These are phyloP conservation scores for Acanthamoeba sp. DNA, from an alignment of 208 protist species.

Conservation along the genomic window DNA sequence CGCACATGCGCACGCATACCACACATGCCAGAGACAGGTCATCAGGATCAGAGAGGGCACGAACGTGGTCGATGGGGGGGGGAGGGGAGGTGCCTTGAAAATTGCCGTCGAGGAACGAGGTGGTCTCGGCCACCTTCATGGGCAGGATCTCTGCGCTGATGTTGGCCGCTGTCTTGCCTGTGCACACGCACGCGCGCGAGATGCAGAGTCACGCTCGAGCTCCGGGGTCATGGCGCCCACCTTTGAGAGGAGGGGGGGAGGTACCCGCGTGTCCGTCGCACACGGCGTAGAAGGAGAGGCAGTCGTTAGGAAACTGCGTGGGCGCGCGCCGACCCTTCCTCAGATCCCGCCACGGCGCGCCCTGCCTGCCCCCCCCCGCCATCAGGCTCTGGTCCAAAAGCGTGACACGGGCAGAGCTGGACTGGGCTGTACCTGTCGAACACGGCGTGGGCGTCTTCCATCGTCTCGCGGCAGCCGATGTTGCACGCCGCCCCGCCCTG, in stretches of 20 bases:
- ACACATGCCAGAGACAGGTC: no score
- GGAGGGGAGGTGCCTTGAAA: neutral
- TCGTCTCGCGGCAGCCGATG: neutral
- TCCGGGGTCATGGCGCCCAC: no score
- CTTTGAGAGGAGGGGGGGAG: neutral
- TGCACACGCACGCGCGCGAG: no score
- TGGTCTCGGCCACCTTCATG: neutral
- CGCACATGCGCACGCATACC: neutral
- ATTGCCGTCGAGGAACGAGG: neutral
- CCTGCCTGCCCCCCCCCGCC: neutral
- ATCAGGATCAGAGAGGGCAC: no score
- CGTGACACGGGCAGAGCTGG: neutral
- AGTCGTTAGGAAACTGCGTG: neutral
- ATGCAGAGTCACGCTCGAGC: neutral
- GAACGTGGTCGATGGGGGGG: no score
- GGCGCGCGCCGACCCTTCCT: neutral
- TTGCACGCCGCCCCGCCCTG: neutral
- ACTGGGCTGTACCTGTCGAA: neutral
- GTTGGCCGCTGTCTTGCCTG: conserved; percentile 15
- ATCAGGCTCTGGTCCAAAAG: neutral
- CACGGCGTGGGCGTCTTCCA: conserved; percentile 18
- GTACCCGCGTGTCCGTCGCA: conserved; percentile 39
- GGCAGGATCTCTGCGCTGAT: conserved; percentile 13
- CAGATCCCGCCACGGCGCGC: neutral
- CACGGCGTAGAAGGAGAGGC: conserved; percentile 18